Base-by-base conservation (phyloP, 1,139 yeast species). In the Pichia sp. region DNA sequence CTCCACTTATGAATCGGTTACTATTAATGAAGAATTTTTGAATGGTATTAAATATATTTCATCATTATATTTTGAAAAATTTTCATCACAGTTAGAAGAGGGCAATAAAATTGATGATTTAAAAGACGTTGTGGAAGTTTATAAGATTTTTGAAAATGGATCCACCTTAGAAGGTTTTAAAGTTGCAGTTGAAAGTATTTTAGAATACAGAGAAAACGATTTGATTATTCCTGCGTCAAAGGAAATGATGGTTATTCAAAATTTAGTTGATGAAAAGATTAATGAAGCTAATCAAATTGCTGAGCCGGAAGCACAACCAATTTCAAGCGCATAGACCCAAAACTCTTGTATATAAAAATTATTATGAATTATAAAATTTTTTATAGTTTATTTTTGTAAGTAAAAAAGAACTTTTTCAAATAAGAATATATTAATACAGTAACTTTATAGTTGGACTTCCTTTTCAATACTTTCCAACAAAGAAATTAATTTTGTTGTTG, bases 11-110 rank as follows among this genome's bases (percentile, higher is more conserved):
- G 52, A 49, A 34, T 49, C 54, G n/a, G 77, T 80, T 16, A 84
- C 81, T 55, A 73, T 80, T 46, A 70, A 49, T 31, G 34, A 41
- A 34, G 47, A 71, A 50, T 82, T 84, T 50, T 75, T 84, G 16
- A 70, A 75, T 45, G 96, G 96, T 27, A 68, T 89, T 41, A 69
- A 75, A 51, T 78, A 68, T 51, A 74, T 86, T 33, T 86, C 95
- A 30, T 70, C 76, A 55, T 65, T 87, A 58, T 86, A 86, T 65
- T 66, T 78, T 40, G 69, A 69, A 45, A 73, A 77, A 55, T 79
- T 73, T 44, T 51, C 50, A 25, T 46, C 29, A 10, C 40, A 40
- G 30, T 25, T 35, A 25, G 36, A 49, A 12, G 40, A 49, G 4
- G 58, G 53, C 8, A 51, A 49, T 24, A 57, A 55, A 27, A 35